phyloP scores from a whole-genome alignment of 2,329 filamentous ascomycete species.

The Aspergillus sp. region DNA sequence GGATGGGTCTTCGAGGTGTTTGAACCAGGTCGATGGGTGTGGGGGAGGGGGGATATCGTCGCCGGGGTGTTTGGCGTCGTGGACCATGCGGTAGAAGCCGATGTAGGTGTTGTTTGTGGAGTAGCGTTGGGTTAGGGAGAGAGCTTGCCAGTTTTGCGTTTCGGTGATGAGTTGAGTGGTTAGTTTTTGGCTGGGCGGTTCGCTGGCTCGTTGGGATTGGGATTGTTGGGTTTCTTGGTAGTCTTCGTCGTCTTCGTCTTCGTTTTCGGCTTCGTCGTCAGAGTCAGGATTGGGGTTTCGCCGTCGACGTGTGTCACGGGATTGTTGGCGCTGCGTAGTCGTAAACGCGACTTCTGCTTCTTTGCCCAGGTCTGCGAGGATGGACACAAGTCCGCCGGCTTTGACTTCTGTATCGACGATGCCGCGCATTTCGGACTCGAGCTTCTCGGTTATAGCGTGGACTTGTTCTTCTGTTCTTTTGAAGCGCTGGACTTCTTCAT shows the following conservation, averaged over 20 bases:
- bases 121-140: slow-evolving; percentile 38
- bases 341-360: slow-evolving; percentile 21
- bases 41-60: slow-evolving; percentile 49
- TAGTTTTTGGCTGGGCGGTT: neutral
- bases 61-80: slow-evolving; percentile 53
- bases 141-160: slow-evolving; percentile 25
- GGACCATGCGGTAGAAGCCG: slow-evolving; percentile 55
- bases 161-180: neutral
- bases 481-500: slow-evolving; percentile 35
- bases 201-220: neutral
- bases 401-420: slow-evolving; percentile 52
- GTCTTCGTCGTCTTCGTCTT: slow-evolving; percentile 35
- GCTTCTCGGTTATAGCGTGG: slow-evolving; percentile 44
- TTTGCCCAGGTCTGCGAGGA: slow-evolving; percentile 37
- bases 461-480: slow-evolving; percentile 42
- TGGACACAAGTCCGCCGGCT: slow-evolving; percentile 38
- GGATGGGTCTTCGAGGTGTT: slow-evolving; percentile 37
- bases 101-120: slow-evolving; percentile 54
- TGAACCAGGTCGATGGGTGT: slow-evolving; percentile 57
- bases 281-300: neutral
- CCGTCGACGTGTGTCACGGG: neutral
- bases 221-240: slow-evolving; percentile 27
- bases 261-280: slow-evolving; percentile 26
- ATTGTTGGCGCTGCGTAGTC: neutral
- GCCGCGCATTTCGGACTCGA: slow-evolving; percentile 53